Conservation (phyloP, 1,284 basidiomycete genomes). For the Naganishia cerealis region DNA sequence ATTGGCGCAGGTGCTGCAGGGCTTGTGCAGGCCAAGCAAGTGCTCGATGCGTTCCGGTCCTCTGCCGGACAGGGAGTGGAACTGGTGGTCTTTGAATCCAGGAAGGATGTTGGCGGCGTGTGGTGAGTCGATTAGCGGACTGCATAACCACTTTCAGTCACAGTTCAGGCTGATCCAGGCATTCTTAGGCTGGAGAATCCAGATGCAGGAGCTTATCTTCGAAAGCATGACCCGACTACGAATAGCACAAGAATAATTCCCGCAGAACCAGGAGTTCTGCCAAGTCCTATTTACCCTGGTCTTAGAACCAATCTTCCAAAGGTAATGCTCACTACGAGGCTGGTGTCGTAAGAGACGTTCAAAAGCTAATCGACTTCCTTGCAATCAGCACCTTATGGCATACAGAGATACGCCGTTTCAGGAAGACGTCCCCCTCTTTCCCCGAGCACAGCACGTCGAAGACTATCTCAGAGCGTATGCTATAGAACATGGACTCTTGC, state of each 20-base stretch:
- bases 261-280: constrained; percentile 18
- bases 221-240: constrained; percentile 11
- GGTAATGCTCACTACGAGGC: constrained; percentile 36
- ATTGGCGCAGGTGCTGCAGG: constrained; percentile 56
- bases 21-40: constrained; percentile 52
- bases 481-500: constrained; percentile 35
- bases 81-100: constrained; percentile 36
- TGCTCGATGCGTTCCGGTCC: constrained; percentile 43
- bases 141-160: constrained; percentile 16
- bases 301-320: constrained; percentile 53
- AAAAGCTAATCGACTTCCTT: background rate
- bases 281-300: constrained; percentile 49
- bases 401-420: constrained; percentile 24
- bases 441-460: constrained; percentile 40
- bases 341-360: background rate
- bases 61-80: constrained; percentile 28
- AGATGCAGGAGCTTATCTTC: constrained; percentile 30
- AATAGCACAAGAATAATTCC: constrained; percentile 18
- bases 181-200: constrained; percentile 38
- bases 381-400: constrained; percentile 32
- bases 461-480: constrained; percentile 54
- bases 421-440: constrained; percentile 20
- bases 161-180: constrained; percentile 30
- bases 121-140: constrained; percentile 42
- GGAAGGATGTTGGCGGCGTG: constrained; percentile 46